Base-by-base conservation (phyloP, 1,284 basidiomycete genomes). In the Fistulinella staudtii region DNA sequence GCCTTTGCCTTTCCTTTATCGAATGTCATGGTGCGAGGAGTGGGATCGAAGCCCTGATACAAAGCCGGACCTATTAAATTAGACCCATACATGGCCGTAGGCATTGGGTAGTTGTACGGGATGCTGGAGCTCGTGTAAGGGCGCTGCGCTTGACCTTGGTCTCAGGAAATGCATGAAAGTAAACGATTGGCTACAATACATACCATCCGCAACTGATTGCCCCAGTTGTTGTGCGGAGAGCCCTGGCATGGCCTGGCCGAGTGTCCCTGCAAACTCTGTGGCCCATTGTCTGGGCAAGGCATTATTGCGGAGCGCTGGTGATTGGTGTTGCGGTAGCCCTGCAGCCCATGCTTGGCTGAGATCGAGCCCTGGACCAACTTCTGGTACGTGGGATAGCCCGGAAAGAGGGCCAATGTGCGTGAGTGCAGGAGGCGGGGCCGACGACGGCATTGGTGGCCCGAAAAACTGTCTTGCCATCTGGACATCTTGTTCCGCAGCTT, bases 401-500 rank as follows among this genome's bases (percentile, higher is more conserved):
- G 61, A 55, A n/a, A 67, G 69, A 17, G 63, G 53, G 27, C 71
- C 61, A 42, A 63, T 51, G 53, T 64, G 50, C 50, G 69, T 25
- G 34, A 64, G 43, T 41, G 64, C 59, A 37, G 64, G 49, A 23
- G 65, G 56, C 1, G 55, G 56, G 17, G 64, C 53, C 13, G 59
- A 55, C 28, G 67, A 54, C n/a, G 57, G 58, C 42, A 64, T 66
- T 15, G 68, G 69, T 20, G 66, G 67, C 45, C 83, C 76, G 56
- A 90, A 90, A 65, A 90, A 90, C 50, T 86, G 85, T 30, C 82
- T 79, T 21, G 87, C 87, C 54, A 87, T 76, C n/a, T 79, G 75
- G 38, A 80, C 61, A 63, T 90, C 87, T 41, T 79, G 80, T 55
- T 80, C 77, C 44, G 71, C 75, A 18, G 76, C 70, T 39, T 69